A percentile compares a stretch with the other conserved stretches of the same genome.
Evolutionary conservation across 1,139 yeast genomes (phyloP).

Genomic region (Yamadazyma dushanensis): DNA sequence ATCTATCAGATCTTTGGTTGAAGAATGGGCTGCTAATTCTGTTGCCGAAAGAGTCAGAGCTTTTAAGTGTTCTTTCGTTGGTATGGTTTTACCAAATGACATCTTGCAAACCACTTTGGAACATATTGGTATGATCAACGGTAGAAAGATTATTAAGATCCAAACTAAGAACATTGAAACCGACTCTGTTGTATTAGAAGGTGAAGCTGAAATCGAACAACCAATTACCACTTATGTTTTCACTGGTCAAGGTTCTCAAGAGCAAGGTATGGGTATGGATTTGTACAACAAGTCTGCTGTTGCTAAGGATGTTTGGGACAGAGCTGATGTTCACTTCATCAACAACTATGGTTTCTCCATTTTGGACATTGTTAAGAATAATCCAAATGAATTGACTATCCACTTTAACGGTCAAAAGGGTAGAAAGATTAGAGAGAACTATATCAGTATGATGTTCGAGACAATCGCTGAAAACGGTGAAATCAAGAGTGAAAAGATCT

Average conservation of each 20-base stretch:
- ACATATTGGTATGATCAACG: constrained; percentile 98
- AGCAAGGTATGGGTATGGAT: constrained; percentile 99
- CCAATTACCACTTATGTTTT: constrained; percentile 95
- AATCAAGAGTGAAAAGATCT: constrained; percentile 87
- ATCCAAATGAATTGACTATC: constrained; percentile 92
- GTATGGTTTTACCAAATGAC: constrained; percentile 97
- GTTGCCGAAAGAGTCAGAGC: constrained; percentile 96
- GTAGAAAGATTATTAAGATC: constrained; percentile 93
- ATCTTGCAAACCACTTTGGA: constrained; percentile 83
- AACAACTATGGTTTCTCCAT: constrained; percentile 96
- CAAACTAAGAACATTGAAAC: constrained; percentile 84
- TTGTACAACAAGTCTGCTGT: constrained; percentile 86
- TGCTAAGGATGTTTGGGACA: constrained; percentile 96
- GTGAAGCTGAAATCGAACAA: constrained; percentile 98
- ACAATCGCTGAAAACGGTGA: constrained; percentile 84
- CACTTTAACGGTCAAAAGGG: constrained; percentile 99
- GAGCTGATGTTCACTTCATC: constrained; percentile 92
- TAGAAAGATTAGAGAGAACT: constrained; percentile 90
- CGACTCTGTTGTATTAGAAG: constrained; percentile 72
- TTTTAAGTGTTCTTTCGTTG: constrained; percentile 85
- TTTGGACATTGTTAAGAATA: constrained; percentile 89
- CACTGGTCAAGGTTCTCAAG: constrained; percentile 99
- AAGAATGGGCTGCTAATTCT: constrained; percentile 98
- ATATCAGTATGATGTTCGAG: constrained; percentile 96
- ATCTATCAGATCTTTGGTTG: constrained; percentile 87